These are phyloP conservation scores for Sphaerulina musiva DNA, from an alignment of 2,329 filamentous ascomycete genomes.

Conservation along the genomic window DNA sequence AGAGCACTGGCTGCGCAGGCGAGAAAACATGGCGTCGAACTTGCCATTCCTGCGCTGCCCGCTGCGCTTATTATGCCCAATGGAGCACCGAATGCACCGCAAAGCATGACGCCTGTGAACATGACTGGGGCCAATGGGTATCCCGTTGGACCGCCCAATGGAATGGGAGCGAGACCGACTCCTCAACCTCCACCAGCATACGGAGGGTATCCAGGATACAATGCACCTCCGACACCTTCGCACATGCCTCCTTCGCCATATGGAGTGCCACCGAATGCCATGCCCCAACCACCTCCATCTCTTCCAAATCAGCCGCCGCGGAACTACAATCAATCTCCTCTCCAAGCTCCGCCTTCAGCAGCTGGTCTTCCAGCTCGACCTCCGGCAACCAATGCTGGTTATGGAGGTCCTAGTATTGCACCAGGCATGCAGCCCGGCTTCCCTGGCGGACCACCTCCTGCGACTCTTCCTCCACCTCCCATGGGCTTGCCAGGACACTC, in stretches of 20 bases:
- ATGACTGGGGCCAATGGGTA: conserved; percentile 21
- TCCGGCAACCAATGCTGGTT: conserved; percentile 61
- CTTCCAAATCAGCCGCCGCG: conserved; percentile 13
- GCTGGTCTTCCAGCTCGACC: conserved; percentile 61
- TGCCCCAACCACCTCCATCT: conserved; percentile 11
- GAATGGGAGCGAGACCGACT: conserved; percentile 29
- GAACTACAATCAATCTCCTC: conserved; percentile 39
- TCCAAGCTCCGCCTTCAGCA: conserved; percentile 54
- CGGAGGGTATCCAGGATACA: conserved; percentile 14
- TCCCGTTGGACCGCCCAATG: conserved; percentile 31
- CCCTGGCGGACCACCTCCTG: conserved; percentile 37
- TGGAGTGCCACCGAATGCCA: conserved; percentile 13
- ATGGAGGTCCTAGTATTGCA: conserved; percentile 57
- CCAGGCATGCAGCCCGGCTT: conserved; percentile 31
- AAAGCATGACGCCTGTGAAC: conserved; percentile 32
- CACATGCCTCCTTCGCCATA: conserved; percentile 15
- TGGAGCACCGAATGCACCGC: conserved; percentile 37
- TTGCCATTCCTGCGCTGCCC: conserved; percentile 69
- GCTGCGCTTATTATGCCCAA: conserved; percentile 58
- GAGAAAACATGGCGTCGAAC: conserved; percentile 86
- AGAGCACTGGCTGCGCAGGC: conserved; percentile 85
- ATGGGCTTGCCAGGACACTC: conserved; percentile 10
- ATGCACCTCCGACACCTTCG: conserved; percentile 16
- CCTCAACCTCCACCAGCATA: conserved; percentile 20
- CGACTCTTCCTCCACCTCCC: conserved; percentile 40